phyloP scores from a whole-genome alignment of 306 rosid genomes.

The Ceratonia siliqua region DNA sequence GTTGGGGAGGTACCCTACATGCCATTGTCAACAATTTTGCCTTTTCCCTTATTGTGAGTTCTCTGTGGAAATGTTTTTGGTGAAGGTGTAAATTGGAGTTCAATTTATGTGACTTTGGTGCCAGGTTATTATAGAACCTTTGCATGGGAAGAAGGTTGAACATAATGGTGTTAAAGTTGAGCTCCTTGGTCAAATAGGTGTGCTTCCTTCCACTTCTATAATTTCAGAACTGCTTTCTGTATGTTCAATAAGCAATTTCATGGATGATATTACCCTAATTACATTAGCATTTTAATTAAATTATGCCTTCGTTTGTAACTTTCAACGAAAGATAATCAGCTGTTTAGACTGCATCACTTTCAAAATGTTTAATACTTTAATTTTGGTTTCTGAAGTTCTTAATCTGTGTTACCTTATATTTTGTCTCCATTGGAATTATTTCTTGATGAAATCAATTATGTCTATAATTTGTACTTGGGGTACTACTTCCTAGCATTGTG shows the following conservation, averaged over 20 bases:
- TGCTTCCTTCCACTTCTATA: slow-evolving; percentile 16
- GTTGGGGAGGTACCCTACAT: slow-evolving; percentile 42
- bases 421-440: background rate
- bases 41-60: background rate
- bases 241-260: background rate
- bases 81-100: slow-evolving; percentile 5
- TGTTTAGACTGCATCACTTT: background rate
- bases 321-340: background rate
- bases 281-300: background rate
- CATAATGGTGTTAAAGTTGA: slow-evolving; percentile 55
- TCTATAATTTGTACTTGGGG: background rate
- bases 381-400: background rate
- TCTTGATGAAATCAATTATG: background rate
- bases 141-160: slow-evolving; percentile 47
- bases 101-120: slow-evolving; percentile 8
- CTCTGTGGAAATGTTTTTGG: background rate
- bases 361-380: background rate
- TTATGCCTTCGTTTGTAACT: background rate
- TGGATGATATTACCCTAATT: background rate
- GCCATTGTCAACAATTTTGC: background rate
- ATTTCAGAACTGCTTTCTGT: background rate
- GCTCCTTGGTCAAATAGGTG: slow-evolving; percentile 60
- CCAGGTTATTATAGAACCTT: slow-evolving; percentile 48
- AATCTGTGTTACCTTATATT: background rate
- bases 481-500: background rate